Percentiles rank a stretch among this genome's conserved stretches.
These are phyloP conservation scores for Plantago ovata DNA, from an alignment of 257 asterid species.

Conservation along the genomic window DNA sequence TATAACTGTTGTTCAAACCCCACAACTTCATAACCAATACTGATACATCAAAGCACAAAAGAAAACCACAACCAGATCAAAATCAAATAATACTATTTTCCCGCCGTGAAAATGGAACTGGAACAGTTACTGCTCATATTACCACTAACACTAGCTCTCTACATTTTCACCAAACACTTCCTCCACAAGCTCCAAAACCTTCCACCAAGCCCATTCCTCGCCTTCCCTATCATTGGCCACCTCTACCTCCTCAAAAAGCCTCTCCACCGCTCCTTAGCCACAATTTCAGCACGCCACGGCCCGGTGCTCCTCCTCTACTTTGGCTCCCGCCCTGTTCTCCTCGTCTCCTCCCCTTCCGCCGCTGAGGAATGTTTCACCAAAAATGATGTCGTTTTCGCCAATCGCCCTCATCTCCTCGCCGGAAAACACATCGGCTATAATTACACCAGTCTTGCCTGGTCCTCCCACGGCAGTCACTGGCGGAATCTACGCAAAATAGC, in stretches of 20 bases:
- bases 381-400: background rate
- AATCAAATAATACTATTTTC: too few relatives aligned
- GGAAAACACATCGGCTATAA: slow-evolving; percentile 3
- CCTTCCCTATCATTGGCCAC: background rate
- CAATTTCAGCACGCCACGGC: background rate
- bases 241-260: background rate
- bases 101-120: too few relatives aligned
- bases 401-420: background rate
- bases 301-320: background rate
- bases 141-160: too few relatives aligned
- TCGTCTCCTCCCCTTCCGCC: background rate
- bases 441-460: background rate
- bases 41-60: too few relatives aligned
- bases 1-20: too few relatives aligned
- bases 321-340: background rate
- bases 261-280: background rate
- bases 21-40: too few relatives aligned
- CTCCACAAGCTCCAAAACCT: background rate
- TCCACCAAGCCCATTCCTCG: background rate
- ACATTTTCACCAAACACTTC: too few relatives aligned
- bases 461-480: background rate
- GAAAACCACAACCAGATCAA: too few relatives aligned
- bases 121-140: too few relatives aligned
- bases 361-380: too few relatives aligned
- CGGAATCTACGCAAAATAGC: background rate